Conservation (phyloP, 192 early-diverging fungal genomes). For the Chytriomyces hyalinus region DNA sequence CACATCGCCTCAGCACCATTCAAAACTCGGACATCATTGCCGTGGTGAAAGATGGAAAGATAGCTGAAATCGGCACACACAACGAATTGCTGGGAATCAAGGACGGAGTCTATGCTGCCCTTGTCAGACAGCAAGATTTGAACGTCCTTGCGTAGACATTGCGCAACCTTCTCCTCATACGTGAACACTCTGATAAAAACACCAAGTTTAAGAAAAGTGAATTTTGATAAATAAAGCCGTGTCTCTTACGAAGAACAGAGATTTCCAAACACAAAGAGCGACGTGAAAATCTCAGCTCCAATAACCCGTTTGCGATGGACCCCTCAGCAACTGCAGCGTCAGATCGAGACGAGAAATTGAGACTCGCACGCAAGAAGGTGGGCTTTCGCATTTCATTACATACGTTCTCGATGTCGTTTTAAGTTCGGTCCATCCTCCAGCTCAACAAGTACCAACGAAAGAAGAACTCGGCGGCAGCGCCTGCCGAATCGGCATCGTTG, state of each 20-base stretch:
- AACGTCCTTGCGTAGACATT: slow-evolving; percentile 4
- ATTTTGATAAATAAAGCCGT: too few species aligned
- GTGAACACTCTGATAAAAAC: background rate
- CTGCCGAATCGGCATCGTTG: background rate
- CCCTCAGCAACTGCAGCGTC: background rate
- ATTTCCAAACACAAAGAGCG: background rate
- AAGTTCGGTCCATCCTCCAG: background rate
- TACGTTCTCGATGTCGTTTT: background rate
- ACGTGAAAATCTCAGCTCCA: background rate
- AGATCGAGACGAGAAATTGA: slow-evolving; percentile 36
- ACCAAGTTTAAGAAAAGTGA: background rate
- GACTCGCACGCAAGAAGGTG: slow-evolving; percentile 37
- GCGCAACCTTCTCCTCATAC: background rate
- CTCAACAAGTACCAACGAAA: slow-evolving; percentile 37
- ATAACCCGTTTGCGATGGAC: background rate
- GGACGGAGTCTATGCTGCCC: slow-evolving; percentile 50
- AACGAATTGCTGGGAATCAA: slow-evolving; percentile 61
- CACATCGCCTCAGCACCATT: slow-evolving; percentile 71
- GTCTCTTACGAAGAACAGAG: too few species aligned
- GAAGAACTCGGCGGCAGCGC: slow-evolving; percentile 4
- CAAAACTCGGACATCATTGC: slow-evolving; percentile 68
- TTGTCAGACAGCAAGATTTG: slow-evolving; percentile 61
- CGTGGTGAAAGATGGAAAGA: slow-evolving; percentile 55
- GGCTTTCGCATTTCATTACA: background rate
- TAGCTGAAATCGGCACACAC: slow-evolving; percentile 70